Evolutionary conservation across 2,329 filamentous ascomycete species (phyloP).

Genomic region (Fusarium keratoplasticum): DNA sequence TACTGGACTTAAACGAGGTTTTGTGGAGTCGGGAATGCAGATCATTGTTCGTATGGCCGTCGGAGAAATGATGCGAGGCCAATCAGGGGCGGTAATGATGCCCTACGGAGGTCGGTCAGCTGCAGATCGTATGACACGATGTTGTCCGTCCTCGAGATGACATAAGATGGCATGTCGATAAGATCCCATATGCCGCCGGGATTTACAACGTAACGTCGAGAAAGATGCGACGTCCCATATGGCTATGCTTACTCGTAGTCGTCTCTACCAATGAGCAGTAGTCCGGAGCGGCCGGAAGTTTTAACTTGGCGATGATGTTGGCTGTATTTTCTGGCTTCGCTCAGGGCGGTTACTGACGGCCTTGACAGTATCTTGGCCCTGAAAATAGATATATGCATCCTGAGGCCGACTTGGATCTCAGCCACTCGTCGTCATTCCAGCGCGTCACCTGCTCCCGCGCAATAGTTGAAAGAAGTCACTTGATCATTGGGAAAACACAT

Average conservation of each 20-base stretch:
- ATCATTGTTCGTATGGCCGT: neutral
- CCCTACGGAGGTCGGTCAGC: neutral
- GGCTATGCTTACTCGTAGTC: neutral
- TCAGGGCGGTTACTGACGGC: neutral
- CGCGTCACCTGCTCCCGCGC: neutral
- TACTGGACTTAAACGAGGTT: neutral
- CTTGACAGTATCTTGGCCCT: neutral
- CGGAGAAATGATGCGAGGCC: neutral
- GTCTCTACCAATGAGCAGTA: neutral
- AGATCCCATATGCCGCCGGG: neutral
- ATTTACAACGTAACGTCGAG: constrained; percentile 14
- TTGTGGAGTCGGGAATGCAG: neutral
- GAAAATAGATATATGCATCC: neutral
- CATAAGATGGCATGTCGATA: neutral
- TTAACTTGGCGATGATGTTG: constrained; percentile 41
- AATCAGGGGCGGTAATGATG: neutral
- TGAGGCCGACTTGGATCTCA: neutral
- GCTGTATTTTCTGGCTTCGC: neutral
- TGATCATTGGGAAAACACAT: neutral
- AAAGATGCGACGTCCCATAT: constrained; percentile 17
- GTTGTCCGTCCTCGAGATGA: neutral
- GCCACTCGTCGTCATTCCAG: neutral
- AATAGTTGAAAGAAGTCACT: neutral
- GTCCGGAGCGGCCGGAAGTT: neutral
- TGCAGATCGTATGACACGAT: constrained; percentile 21